Base-by-base conservation (phyloP, 129 eudicot species). In the Deinandra increscens region DNA sequence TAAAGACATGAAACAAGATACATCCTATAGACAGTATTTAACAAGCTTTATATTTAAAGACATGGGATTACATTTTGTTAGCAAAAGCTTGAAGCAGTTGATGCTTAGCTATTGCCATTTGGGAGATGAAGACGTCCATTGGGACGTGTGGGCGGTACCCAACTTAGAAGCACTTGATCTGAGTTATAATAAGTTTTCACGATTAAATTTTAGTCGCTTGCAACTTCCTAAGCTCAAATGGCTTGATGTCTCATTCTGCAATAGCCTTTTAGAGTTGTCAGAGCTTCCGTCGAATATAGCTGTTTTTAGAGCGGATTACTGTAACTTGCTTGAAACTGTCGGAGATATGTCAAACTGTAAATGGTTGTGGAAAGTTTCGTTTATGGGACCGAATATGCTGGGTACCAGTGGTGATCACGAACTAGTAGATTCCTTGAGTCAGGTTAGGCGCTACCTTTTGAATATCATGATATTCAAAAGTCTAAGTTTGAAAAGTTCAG, bases 331-430 rank as follows among this genome's bases (percentile, higher is more conserved):
- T 66, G 42, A 45, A 45, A 66, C 41, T 17, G 11, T 66, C 45
- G 71, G 58, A 66, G 58, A 66, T 45, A n/a, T 66, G 53, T 45
- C 71, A 66, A 45, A 66, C 42, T 66, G 71, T 31, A 66, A 66
- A 66, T 66, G 71, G 71, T 23, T 66, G 14, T 66, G 71, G 71
- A 66, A 44, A 23, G 71, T 66, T 15, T 45, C 58, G n/a, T 0
- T 43, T 66, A 9, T 5, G 58, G 42, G 26, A 49, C 9, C 1
- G 26, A 44, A 26, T 49, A 43, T 23, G 11, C 58, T 60, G 2
- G 43, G 58, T 44, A 44, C 39, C 11, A 1, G 0, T 29, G 58
- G 56, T 26, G 71, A 45, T 14, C 23, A 14, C 6, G 45, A 11
- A 26, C 9, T 66, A 66, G 17, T 45, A 44, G 58, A 66, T 15